A percentile compares a stretch with the other conserved stretches of the same genome.
phyloP scores from a whole-genome alignment of 2,329 filamentous ascomycete species.

The Fusarium vanettenii region DNA sequence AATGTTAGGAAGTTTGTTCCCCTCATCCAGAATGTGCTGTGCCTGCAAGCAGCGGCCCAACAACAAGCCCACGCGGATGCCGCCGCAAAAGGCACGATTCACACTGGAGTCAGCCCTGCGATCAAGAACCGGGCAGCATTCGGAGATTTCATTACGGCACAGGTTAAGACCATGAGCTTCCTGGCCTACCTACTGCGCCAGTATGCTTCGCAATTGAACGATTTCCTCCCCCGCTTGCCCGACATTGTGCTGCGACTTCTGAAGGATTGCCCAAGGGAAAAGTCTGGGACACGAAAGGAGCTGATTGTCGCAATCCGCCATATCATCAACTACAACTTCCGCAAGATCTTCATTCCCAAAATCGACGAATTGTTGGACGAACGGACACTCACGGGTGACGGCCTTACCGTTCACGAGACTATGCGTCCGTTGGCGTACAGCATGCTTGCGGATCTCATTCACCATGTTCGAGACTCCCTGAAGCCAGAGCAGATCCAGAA shows the following conservation, averaged over 20 bases:
- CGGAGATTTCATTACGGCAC: conserved; percentile 96
- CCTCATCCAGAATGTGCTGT: conserved; percentile 88
- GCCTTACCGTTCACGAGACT: conserved; percentile 94
- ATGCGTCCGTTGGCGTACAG: conserved; percentile 97
- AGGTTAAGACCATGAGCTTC: conserved; percentile 99
- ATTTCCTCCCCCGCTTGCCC: conserved; percentile 88
- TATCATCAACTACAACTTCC: conserved; percentile 99
- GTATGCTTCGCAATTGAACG: conserved; percentile 85
- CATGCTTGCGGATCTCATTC: conserved; percentile 97
- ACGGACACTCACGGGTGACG: conserved; percentile 93
- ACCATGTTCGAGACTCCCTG: conserved; percentile 93
- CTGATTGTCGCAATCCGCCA: conserved; percentile 95
- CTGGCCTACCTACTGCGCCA: conserved; percentile 91
- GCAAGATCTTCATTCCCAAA: conserved; percentile 92
- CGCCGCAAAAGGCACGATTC: conserved; percentile 80
- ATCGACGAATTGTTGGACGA: conserved; percentile 97
- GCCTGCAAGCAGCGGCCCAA: conserved; percentile 92
- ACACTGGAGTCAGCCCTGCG: conserved; percentile 91
- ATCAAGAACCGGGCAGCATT: conserved; percentile 96
- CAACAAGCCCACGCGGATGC: conserved; percentile 92
- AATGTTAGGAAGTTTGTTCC: conserved; percentile 96
- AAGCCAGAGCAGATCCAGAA: conserved; percentile 91
- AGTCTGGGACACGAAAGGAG: conserved; percentile 93
- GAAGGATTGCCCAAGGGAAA: conserved; percentile 94
- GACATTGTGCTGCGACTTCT: conserved; percentile 90